Percentiles rank a stretch among this genome's conserved stretches.
Evolutionary conservation across 345 rosid species (phyloP).

Genomic region (Brassica carinata): DNA sequence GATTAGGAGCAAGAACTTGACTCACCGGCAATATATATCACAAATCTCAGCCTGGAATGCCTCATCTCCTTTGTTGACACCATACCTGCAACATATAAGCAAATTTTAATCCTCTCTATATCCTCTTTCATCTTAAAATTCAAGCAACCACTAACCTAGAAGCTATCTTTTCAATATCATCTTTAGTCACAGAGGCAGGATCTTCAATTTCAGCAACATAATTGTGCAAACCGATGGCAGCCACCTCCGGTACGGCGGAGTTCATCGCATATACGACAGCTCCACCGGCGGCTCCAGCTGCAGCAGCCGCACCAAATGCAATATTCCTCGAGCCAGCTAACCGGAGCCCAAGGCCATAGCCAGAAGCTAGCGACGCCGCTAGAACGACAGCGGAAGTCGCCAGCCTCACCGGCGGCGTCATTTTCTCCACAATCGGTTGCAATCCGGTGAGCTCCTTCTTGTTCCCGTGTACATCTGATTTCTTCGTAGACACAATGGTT

Average conservation of each 20-base stretch:
- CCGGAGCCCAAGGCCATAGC: slow-evolving; percentile 71
- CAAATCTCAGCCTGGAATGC: slow-evolving; percentile 80
- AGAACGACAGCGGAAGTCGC: slow-evolving; percentile 71
- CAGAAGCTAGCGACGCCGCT: slow-evolving; percentile 78
- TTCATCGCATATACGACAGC: slow-evolving; percentile 67
- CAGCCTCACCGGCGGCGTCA: slow-evolving; percentile 71
- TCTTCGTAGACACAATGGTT: slow-evolving; percentile 11
- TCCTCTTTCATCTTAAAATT: slow-evolving; percentile 34
- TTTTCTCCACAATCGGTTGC: slow-evolving; percentile 67
- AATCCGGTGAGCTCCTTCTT: slow-evolving; percentile 78
- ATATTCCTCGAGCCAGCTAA: slow-evolving; percentile 59
- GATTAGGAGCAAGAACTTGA: background rate
- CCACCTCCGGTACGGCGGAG: slow-evolving; percentile 83
- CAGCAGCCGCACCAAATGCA: slow-evolving; percentile 75
- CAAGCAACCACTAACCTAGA: slow-evolving; percentile 54
- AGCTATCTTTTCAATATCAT: slow-evolving; percentile 73
- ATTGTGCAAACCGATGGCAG: slow-evolving; percentile 76
- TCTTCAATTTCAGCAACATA: slow-evolving; percentile 68
- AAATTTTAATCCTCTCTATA: too few species aligned
- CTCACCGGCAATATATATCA: slow-evolving; percentile 78
- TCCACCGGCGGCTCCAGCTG: slow-evolving; percentile 77
- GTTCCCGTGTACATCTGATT: slow-evolving; percentile 53
- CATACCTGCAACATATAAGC: slow-evolving; percentile 58
- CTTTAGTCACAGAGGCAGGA: slow-evolving; percentile 65
- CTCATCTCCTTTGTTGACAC: slow-evolving; percentile 85